Evolutionary conservation across 306 rosid genomes (phyloP).

Genomic region (Cyamopsis tetragonoloba): DNA sequence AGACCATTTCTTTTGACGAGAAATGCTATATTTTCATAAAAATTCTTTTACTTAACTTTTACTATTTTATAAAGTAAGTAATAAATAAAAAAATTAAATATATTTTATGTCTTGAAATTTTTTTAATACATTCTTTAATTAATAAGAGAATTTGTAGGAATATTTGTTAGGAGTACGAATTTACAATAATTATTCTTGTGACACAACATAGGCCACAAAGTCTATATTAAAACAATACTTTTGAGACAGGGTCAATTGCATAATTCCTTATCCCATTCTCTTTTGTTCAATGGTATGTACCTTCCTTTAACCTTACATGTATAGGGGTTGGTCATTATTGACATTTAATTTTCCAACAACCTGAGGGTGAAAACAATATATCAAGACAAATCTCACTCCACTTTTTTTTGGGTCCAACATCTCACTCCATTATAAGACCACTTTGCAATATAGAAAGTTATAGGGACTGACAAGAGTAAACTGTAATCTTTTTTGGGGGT

Average conservation of each 20-base stretch:
- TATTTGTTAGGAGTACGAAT: too few relatives aligned
- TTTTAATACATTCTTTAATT: too few relatives aligned
- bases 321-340: slow-evolving; percentile 4
- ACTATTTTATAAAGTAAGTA: too few relatives aligned
- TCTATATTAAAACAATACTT: neutral
- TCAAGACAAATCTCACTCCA: neutral
- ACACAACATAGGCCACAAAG: neutral
- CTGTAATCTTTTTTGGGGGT: too few relatives aligned
- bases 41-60: too few relatives aligned
- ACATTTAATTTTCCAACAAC: slow-evolving; percentile 23
- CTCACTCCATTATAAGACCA: slow-evolving; percentile 5
- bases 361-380: neutral
- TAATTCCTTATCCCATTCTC: slow-evolving; percentile 26
- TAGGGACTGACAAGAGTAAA: slow-evolving; percentile 7
- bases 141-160: too few relatives aligned
- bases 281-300: slow-evolving; percentile 6
- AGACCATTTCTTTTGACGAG: slow-evolving; percentile 14
- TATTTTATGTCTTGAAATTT: too few relatives aligned
- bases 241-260: neutral
- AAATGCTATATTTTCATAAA: too few relatives aligned
- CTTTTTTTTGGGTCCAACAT: too few relatives aligned
- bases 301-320: slow-evolving; percentile 8
- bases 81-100: too few relatives aligned
- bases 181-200: too few relatives aligned
- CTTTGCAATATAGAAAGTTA: slow-evolving; percentile 10